Base-by-base conservation (phyloP, 2,329 filamentous ascomycete species). In the Ilyonectria destructans region DNA sequence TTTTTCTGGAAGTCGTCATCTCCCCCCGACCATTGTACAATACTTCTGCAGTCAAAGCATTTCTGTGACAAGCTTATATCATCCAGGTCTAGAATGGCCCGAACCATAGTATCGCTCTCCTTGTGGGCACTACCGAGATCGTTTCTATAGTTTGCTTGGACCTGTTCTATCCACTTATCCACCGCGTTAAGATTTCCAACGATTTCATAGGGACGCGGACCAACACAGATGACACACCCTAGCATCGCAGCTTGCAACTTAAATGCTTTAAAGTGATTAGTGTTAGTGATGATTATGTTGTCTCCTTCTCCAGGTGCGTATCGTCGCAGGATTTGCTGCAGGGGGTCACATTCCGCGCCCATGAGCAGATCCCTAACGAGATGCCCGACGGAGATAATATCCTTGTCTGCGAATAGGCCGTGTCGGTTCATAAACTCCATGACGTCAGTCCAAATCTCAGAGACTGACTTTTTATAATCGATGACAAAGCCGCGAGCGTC, bases 361-460 rank as follows among this genome's bases (percentile, higher is more conserved):
- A 65, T 33, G 10, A 61, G 57, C 15, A 61, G 37, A 19, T 15
- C 46, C 35, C 58, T 68, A 21, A 68, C 66, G 29, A 63, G 49
- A 49, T 19, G 43, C 10, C 66, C 58, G 33, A 56, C 49, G 9
- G n/a, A 23, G 12, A 65, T 17, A 26, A 63, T 52, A 48, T 62
- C 58, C 7, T 62, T 31, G 8, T 19, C 48, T 26, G n/a, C 43
- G 13, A 69, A 48, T 15, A 58, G 21, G 1, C 7, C 9, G 21
- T 43, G 21, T 2, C 12, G 1, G 56, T 73, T 76, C 43, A 73
- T 64, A 57, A 75, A 78, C 26, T 71, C 46, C 62, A 79, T 75
- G 1, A 74, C 73, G 55, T 79, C 74, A 2, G 67, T 70, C 77
- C 75, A 80, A 7, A 79, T 70, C 26, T 77, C 64, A 10, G 71